Conservation (phyloP, 2,329 filamentous ascomycete species). For the Pestalotiopsis sp. region DNA sequence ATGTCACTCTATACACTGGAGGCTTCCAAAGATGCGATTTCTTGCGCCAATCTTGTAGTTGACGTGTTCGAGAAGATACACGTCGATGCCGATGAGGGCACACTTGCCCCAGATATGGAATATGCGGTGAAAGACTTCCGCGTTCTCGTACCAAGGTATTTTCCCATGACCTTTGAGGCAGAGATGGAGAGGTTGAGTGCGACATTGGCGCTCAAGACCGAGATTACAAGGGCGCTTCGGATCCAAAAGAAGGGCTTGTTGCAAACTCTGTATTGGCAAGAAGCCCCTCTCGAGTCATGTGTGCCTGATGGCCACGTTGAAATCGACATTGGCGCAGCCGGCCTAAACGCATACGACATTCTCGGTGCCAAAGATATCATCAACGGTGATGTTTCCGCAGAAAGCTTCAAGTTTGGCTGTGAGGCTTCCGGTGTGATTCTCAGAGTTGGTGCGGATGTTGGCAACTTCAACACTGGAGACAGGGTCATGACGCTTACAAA, state of each 20-base stretch:
- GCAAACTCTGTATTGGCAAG: background rate
- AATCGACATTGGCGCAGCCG: constrained; percentile 19
- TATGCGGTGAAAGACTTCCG: background rate
- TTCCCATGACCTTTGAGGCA: background rate
- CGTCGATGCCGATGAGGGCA: no score
- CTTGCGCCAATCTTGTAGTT: background rate
- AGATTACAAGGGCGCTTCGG: background rate
- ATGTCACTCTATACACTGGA: background rate
- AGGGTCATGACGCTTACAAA: constrained; percentile 13
- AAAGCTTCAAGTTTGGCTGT: background rate
- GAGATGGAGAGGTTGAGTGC: background rate
- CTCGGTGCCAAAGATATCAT: constrained; percentile 21
- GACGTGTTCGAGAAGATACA: background rate
- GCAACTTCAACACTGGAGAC: constrained; percentile 15
- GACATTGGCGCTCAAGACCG: background rate
- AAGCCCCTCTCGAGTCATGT: background rate
- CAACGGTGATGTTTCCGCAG: background rate
- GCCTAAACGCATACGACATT: constrained; percentile 22
- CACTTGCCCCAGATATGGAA: background rate
- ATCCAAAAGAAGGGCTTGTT: background rate
- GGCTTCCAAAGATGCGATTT: background rate
- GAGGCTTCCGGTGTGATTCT: background rate
- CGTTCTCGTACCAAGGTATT: background rate
- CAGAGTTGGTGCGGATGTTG: background rate
- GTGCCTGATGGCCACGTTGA: background rate